A percentile compares a stretch with the other conserved stretches of the same genome.
These are phyloP conservation scores for Globisporangium megalacanthum DNA, from an alignment of 352 stramenopile genomes.

Conservation along the genomic window DNA sequence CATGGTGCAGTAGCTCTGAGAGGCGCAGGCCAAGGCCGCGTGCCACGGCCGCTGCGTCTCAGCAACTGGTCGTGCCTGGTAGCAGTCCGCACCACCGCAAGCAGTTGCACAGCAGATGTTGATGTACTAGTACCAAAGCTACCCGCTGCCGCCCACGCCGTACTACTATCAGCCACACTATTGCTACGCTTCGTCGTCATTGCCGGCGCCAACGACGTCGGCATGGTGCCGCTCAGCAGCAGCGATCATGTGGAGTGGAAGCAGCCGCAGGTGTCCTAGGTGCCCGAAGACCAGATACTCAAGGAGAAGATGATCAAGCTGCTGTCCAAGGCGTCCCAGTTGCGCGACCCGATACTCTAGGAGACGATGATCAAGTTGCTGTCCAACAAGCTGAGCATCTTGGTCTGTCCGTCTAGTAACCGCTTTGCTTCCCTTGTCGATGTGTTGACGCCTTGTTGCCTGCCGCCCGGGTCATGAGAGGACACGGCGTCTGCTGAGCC, in stretches of 20 bases:
- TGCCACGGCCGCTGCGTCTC: constrained; percentile 22
- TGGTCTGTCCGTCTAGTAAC: too few relatives aligned
- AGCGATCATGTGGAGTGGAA: constrained; percentile 36
- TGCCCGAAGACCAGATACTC: constrained; percentile 61
- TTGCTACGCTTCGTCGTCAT: neutral
- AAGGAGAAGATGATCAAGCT: constrained; percentile 87
- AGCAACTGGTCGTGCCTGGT: constrained; percentile 85
- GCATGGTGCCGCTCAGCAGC: constrained; percentile 70
- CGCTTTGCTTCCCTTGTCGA: too few relatives aligned
- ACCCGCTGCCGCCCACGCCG: constrained; percentile 3
- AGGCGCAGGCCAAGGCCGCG: constrained; percentile 53
- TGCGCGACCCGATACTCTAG: constrained; percentile 66
- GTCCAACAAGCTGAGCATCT: constrained; percentile 61
- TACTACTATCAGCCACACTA: constrained; percentile 8
- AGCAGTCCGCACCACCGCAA: too few relatives aligned
- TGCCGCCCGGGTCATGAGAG: too few relatives aligned
- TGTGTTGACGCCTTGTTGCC: too few relatives aligned
- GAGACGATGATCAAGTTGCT: too few relatives aligned
- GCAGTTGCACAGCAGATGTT: constrained; percentile 11
- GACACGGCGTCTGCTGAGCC: too few relatives aligned
- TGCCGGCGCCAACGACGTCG: neutral
- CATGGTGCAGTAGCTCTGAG: constrained; percentile 78
- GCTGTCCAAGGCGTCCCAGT: constrained; percentile 73
- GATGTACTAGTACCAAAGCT: constrained; percentile 6
- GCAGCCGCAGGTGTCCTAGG: constrained; percentile 12